Evolutionary conservation across 164 flowering plant species (phyloP).

Genomic region (Stephania yunnanensis): DNA sequence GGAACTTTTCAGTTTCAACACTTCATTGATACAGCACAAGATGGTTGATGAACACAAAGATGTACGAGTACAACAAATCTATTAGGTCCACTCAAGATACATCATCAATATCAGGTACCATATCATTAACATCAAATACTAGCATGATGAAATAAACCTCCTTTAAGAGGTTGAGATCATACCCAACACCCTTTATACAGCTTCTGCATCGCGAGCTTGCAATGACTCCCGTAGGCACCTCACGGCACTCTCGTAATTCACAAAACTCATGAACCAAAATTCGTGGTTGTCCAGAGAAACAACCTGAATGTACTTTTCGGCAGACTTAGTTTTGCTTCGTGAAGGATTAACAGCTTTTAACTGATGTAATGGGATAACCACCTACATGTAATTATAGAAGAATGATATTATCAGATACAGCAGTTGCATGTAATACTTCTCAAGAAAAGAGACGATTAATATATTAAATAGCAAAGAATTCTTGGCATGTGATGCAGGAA

Average conservation of each 20-base stretch:
- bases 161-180: conserved; percentile 35
- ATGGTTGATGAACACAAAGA: not conserved
- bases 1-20: not conserved
- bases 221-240: conserved; percentile 49
- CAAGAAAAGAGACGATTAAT: not conserved
- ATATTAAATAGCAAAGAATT: not conserved
- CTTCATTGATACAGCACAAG: not conserved
- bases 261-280: conserved; percentile 95
- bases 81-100: not conserved
- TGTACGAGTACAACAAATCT: not conserved
- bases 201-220: conserved; percentile 23
- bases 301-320: conserved; percentile 80
- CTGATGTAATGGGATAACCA: conserved; percentile 64
- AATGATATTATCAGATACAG: not conserved
- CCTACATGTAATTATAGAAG: conserved; percentile 26
- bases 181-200: conserved; percentile 31
- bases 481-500: not conserved
- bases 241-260: conserved; percentile 74
- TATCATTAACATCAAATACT: not conserved
- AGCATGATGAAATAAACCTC: not conserved
- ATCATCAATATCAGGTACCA: not conserved
- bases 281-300: conserved; percentile 83
- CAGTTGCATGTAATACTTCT: not conserved
- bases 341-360: conserved; percentile 68
- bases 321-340: conserved; percentile 48